These are phyloP conservation scores for Microcyclosporella mali DNA, from an alignment of 2,329 filamentous ascomycete species.

Conservation along the genomic window DNA sequence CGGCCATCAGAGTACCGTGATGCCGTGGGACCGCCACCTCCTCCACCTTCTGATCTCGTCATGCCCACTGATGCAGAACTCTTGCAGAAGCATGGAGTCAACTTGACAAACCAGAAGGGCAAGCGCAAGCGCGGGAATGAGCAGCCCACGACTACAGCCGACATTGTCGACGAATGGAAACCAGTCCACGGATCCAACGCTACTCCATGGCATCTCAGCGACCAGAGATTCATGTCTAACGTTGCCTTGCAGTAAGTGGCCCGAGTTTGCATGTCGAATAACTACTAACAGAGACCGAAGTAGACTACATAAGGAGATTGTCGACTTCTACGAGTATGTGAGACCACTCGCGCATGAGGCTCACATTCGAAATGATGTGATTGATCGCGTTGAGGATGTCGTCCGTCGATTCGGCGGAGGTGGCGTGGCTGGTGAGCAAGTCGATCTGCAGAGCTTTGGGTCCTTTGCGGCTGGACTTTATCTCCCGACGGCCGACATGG, in stretches of 20 bases:
- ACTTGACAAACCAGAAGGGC: conserved; percentile 51
- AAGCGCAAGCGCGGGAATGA: conserved; percentile 58
- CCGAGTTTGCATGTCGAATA: neutral
- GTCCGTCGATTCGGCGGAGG: conserved; percentile 42
- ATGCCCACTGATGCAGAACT: conserved; percentile 24
- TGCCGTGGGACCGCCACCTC: neutral
- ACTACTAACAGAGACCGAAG: conserved; percentile 32
- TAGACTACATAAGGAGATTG: conserved; percentile 78
- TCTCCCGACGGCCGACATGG: conserved; percentile 81
- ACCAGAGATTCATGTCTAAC: conserved; percentile 39
- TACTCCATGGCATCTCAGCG: conserved; percentile 57
- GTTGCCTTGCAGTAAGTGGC: conserved; percentile 23
- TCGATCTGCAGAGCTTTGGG: conserved; percentile 83
- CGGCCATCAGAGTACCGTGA: conserved; percentile 34
- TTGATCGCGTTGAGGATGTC: conserved; percentile 59
- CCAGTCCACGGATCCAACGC: conserved; percentile 32
- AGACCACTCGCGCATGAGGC: conserved; percentile 72
- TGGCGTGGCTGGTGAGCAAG: conserved; percentile 48
- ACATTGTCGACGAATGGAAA: conserved; percentile 41
- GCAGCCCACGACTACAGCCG: conserved; percentile 32
- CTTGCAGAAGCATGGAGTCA: conserved; percentile 2
- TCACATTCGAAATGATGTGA: conserved; percentile 63
- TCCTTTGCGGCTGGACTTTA: conserved; percentile 78
- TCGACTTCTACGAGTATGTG: conserved; percentile 83
- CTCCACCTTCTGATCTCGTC: conserved; percentile 13